Percentiles rank a stretch among this genome's conserved stretches.
These are phyloP conservation scores for Tulasnella sp. DNA, from an alignment of 768 basidiomycete genomes.

Conservation along the genomic window DNA sequence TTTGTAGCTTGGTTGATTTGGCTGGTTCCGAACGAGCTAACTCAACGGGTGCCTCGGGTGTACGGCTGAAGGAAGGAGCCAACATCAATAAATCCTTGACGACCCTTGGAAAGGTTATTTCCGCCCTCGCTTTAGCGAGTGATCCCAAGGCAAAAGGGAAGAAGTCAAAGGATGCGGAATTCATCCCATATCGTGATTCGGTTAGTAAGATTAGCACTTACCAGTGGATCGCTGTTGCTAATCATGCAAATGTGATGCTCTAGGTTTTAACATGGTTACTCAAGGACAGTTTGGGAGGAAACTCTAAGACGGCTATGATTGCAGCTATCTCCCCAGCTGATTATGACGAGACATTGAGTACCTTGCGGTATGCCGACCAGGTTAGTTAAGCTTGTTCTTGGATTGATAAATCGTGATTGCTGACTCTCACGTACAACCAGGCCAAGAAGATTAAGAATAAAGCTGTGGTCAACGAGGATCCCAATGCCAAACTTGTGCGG, in stretches of 20 bases:
- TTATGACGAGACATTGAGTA: conserved; percentile 95
- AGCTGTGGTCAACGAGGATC: conserved; percentile 98
- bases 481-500: conserved; percentile 94
- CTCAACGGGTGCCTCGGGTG: conserved; percentile 93
- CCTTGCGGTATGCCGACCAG: conserved; percentile 93
- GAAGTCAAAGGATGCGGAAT: conserved; percentile 67
- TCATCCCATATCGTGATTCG: conserved; percentile 95
- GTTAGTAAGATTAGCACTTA: conserved; percentile 34
- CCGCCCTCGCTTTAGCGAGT: conserved; percentile 58
- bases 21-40: conserved; percentile 96
- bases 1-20: conserved; percentile 75
- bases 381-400: background rate
- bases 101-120: conserved; percentile 95
- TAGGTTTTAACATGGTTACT: conserved; percentile 95
- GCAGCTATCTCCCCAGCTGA: conserved; percentile 98
- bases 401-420: background rate
- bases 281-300: conserved; percentile 94
- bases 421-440: conserved; percentile 15
- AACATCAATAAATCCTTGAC: conserved; percentile 99
- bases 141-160: conserved; percentile 45
- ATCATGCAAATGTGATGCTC: background rate
- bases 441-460: conserved; percentile 99
- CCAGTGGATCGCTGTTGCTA: background rate
- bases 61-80: conserved; percentile 91
- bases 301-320: conserved; percentile 98